These are phyloP conservation scores for Tephrocybe sp. DNA, from an alignment of 768 basidiomycete genomes.

Conservation along the genomic window DNA sequence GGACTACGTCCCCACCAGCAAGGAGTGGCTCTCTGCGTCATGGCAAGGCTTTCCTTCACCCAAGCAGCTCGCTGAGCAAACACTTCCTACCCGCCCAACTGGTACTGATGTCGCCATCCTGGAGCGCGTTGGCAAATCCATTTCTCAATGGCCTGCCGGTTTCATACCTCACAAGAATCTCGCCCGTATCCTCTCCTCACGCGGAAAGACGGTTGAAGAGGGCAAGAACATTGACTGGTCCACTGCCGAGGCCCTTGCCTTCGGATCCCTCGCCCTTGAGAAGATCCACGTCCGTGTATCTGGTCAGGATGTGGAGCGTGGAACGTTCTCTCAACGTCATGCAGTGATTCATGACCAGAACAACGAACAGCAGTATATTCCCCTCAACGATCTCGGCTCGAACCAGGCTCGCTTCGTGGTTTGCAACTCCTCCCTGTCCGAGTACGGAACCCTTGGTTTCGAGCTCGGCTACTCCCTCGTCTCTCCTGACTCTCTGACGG, in stretches of 20 bases:
- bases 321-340: slow-evolving; percentile 98
- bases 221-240: slow-evolving; percentile 96
- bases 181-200: slow-evolving; percentile 81
- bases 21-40: slow-evolving; percentile 96
- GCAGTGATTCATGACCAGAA: slow-evolving; percentile 95
- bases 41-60: slow-evolving; percentile 99
- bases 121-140: slow-evolving; percentile 79
- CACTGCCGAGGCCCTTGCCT: slow-evolving; percentile 95
- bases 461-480: slow-evolving; percentile 99
- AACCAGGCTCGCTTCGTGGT: slow-evolving; percentile 92
- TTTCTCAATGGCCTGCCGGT: slow-evolving; percentile 81
- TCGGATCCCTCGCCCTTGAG: slow-evolving; percentile 90
- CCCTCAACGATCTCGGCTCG: slow-evolving; percentile 83
- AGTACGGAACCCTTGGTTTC: slow-evolving; percentile 93
- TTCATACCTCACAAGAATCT: slow-evolving; percentile 93
- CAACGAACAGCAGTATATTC: slow-evolving; percentile 87
- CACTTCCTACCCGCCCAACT: slow-evolving; percentile 87
- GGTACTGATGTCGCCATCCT: slow-evolving; percentile 76
- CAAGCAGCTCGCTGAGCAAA: slow-evolving; percentile 88
- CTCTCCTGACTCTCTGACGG: slow-evolving; percentile 85
- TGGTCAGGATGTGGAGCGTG: slow-evolving; percentile 98
- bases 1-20: slow-evolving; percentile 91
- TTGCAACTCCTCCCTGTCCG: slow-evolving; percentile 96
- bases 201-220: slow-evolving; percentile 90
- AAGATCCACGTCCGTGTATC: slow-evolving; percentile 93